These are phyloP conservation scores for Spathaspora jeffriesii DNA, from an alignment of 1,139 yeast genomes.

Conservation along the genomic window DNA sequence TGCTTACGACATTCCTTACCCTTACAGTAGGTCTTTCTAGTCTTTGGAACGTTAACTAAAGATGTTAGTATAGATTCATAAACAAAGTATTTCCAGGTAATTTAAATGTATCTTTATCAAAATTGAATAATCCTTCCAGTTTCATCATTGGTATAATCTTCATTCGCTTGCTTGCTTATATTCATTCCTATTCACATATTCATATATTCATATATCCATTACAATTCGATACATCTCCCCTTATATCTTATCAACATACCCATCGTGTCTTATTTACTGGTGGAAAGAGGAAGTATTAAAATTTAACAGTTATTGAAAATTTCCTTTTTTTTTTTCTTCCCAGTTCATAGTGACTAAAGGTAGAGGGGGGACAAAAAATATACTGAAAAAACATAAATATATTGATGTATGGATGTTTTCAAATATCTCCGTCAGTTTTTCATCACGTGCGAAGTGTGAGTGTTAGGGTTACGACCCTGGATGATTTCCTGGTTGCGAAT, in stretches of 20 bases:
- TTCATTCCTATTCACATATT: background rate
- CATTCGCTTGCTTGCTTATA: too few species aligned
- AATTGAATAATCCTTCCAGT: too few species aligned
- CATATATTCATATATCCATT: background rate
- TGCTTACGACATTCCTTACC: conserved; percentile 99
- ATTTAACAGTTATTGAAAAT: conserved; percentile 1
- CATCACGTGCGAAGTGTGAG: conserved; percentile 5
- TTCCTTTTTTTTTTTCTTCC: conserved; percentile 4
- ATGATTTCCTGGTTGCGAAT: conserved; percentile 6
- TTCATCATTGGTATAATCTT: too few species aligned
- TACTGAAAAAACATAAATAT: background rate
- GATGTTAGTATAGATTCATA: conserved; percentile 27
- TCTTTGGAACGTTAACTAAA: conserved; percentile 99
- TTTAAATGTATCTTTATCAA: too few species aligned
- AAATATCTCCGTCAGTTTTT: background rate
- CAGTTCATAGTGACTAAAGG: background rate
- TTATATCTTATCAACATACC: conserved; percentile 18
- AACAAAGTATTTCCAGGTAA: too few species aligned
- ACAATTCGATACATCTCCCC: background rate
- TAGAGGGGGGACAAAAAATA: background rate
- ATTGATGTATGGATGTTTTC: conserved; percentile 6
- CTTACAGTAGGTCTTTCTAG: conserved; percentile 99
- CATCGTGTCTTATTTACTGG: conserved; percentile 29
- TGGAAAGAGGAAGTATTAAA: conserved; percentile 5
- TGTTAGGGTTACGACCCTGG: conserved; percentile 7